Conservation (phyloP, 2,329 filamentous ascomycete species). For the Cadophora malorum region DNA sequence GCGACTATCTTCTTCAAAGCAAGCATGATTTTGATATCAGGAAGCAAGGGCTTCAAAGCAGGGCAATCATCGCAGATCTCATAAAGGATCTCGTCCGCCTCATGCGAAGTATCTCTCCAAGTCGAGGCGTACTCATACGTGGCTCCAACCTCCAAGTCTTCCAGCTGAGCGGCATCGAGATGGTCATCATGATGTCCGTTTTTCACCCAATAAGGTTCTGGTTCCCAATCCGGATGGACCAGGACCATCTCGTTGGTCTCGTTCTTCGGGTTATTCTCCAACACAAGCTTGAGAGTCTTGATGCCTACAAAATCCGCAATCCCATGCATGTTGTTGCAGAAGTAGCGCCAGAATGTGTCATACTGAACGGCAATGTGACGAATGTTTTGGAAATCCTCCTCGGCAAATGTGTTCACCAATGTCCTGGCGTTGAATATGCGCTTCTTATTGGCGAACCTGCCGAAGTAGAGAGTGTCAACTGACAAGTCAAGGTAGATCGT, state of each 20-base stretch:
- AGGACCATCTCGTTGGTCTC: not conserved
- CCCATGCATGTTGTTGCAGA: not conserved
- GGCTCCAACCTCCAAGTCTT: not conserved
- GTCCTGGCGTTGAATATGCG: not conserved
- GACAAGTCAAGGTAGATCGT: not conserved
- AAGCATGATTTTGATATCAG: not conserved
- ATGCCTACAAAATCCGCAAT: not conserved
- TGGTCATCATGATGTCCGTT: not conserved
- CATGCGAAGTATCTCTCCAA: not conserved
- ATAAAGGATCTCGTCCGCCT: not conserved
- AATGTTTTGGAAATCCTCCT: conserved; percentile 2
- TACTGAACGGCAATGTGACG: not conserved
- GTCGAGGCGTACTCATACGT: not conserved
- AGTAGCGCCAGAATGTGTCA: not conserved
- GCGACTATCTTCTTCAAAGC: not conserved
- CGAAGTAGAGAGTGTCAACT: not conserved
- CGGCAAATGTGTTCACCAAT: not conserved
- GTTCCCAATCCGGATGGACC: not conserved
- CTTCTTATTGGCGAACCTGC: not conserved
- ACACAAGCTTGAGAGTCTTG: not conserved
- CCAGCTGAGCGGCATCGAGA: not conserved
- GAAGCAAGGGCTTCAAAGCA: not conserved
- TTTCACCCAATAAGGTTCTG: not conserved
- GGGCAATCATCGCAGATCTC: not conserved
- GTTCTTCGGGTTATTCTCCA: not conserved